Conservation (phyloP, 75 land plant genomes). For the Adiantum capillusveneris region DNA sequence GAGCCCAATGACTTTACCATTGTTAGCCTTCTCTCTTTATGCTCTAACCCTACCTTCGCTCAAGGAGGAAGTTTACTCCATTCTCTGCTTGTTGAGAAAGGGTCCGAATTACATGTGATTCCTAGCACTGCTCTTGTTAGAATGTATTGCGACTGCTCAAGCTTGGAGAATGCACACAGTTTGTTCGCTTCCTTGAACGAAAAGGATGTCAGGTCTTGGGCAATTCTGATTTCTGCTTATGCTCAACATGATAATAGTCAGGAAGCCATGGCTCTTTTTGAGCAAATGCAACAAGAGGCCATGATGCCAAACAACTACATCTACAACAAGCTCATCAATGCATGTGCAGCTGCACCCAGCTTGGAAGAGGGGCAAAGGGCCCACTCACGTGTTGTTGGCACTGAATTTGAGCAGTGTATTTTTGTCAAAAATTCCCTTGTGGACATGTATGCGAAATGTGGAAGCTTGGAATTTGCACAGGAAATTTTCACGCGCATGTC, state of each 20-base stretch:
- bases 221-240: constrained; percentile 42
- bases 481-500: constrained; percentile 1
- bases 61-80: neutral
- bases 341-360: constrained; percentile 46
- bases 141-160: constrained; percentile 40
- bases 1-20: neutral
- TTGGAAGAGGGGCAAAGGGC: constrained; percentile 38
- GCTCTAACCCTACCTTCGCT: neutral
- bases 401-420: constrained; percentile 23
- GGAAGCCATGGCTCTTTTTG: constrained; percentile 37
- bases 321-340: constrained; percentile 56
- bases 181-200: constrained; percentile 52
- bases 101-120: constrained; percentile 58
- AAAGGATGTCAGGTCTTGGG: constrained; percentile 35
- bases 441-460: constrained; percentile 9
- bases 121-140: constrained; percentile 71
- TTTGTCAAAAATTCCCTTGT: constrained; percentile 17
- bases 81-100: constrained; percentile 5
- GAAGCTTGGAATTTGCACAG: constrained; percentile 4
- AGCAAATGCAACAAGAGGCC: constrained; percentile 42
- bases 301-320: constrained; percentile 51
- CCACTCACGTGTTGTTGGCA: constrained; percentile 35
- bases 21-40: constrained; percentile 1
- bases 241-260: constrained; percentile 35
- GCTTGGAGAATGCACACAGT: constrained; percentile 30